A percentile compares a stretch with the other conserved stretches of the same genome.
Evolutionary conservation across 352 stramenopile genomes (phyloP).

Genomic region (Pythium aquatile): DNA sequence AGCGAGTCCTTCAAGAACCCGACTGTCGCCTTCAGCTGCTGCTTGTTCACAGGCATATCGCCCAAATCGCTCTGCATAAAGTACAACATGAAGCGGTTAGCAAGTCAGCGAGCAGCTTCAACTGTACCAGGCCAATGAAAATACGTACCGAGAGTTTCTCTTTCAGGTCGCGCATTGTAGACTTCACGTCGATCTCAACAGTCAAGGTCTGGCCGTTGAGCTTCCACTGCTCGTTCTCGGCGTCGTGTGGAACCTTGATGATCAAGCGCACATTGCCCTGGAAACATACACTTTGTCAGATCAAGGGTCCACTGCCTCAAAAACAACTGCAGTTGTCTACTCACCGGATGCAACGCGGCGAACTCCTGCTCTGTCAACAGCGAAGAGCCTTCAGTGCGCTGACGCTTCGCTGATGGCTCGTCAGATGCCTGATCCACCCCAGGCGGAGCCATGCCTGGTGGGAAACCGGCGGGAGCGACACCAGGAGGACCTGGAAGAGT

Average conservation of each 20-base stretch:
- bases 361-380: constrained; percentile 84
- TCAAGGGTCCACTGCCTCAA: background rate
- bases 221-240: constrained; percentile 90
- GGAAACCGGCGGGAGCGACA: constrained; percentile 18
- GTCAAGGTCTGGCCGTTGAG: constrained; percentile 92
- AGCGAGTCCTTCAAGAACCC: constrained; percentile 93
- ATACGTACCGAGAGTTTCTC: constrained; percentile 73
- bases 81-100: background rate
- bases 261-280: constrained; percentile 65
- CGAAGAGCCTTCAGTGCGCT: constrained; percentile 55
- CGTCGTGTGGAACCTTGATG: constrained; percentile 86
- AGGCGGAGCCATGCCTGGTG: constrained; percentile 14
- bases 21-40: constrained; percentile 91
- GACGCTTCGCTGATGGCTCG: constrained; percentile 68
- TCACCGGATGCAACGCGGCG: constrained; percentile 66
- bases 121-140: no score
- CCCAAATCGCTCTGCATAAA: constrained; percentile 48
- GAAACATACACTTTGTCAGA: constrained; percentile 6
- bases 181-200: constrained; percentile 85
- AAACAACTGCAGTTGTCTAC: constrained; percentile 6
- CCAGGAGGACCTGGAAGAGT: constrained; percentile 9
- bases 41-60: constrained; percentile 94
- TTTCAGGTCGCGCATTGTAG: constrained; percentile 92
- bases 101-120: background rate
- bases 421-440: constrained; percentile 26